A percentile compares a stretch with the other conserved stretches of the same genome.
Conservation (phyloP, 2,329 filamentous ascomycete species). For the Fusarium palustre region DNA sequence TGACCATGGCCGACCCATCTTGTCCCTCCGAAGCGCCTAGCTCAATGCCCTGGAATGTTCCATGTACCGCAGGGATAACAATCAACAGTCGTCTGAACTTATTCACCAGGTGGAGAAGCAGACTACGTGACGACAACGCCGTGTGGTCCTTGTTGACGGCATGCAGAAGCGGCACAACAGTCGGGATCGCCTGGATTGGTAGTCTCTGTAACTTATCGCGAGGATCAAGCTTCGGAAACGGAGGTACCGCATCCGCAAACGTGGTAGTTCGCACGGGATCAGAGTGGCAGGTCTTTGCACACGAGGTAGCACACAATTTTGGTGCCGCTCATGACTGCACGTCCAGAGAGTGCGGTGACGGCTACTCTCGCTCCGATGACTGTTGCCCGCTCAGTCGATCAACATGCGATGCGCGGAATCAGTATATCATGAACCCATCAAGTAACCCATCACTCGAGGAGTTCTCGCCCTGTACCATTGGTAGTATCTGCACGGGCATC, state of each 20-base stretch:
- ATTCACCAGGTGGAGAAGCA: conserved; percentile 85
- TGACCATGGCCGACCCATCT: conserved; percentile 75
- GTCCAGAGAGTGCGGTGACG: conserved; percentile 4
- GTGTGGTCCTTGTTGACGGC: conserved; percentile 86
- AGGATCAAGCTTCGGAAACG: conserved; percentile 63
- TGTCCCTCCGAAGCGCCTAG: conserved; percentile 70
- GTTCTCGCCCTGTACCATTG: conserved; percentile 85
- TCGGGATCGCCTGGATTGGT: conserved; percentile 88
- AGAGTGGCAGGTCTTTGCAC: conserved; percentile 91
- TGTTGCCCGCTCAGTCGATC: conserved; percentile 73
- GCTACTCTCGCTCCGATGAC: conserved; percentile 54
- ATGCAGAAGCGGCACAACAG: conserved; percentile 80
- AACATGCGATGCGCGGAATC: conserved; percentile 75
- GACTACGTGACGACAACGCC: conserved; percentile 76
- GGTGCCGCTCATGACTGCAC: conserved; percentile 39
- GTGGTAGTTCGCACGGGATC: conserved; percentile 76
- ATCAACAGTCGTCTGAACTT: conserved; percentile 81
- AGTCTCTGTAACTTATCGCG: conserved; percentile 71
- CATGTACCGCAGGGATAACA: conserved; percentile 68
- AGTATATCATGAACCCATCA: conserved; percentile 91
- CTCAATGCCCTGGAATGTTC: conserved; percentile 81
- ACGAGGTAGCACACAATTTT: conserved; percentile 78
- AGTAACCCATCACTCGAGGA: conserved; percentile 73
- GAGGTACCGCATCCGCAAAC: conserved; percentile 88
- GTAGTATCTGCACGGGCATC: conserved; percentile 87